These are phyloP conservation scores for Exophiala mesophila DNA, from an alignment of 2,329 filamentous ascomycete genomes.

Conservation along the genomic window DNA sequence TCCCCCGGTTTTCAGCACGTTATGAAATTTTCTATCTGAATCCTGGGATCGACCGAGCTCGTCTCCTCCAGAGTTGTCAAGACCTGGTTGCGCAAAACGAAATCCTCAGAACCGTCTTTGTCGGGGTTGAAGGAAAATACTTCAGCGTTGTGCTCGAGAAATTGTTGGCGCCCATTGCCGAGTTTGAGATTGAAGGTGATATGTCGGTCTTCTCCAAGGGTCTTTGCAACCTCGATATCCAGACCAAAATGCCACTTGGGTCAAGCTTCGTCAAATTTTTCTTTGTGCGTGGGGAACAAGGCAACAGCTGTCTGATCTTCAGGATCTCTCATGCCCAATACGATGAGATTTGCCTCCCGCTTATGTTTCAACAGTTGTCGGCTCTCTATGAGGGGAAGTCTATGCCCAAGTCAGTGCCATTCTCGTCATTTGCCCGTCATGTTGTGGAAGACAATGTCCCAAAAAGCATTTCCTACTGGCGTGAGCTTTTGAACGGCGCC, in stretches of 20 bases:
- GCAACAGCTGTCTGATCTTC: conserved; percentile 43
- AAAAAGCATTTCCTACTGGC: conserved; percentile 57
- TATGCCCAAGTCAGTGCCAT: conserved; percentile 39
- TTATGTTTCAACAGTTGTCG: conserved; percentile 58
- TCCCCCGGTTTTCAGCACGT: conserved; percentile 57
- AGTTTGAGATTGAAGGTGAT: conserved; percentile 50
- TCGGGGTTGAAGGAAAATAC: conserved; percentile 47
- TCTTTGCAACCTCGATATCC: conserved; percentile 52
- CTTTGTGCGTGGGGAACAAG: conserved; percentile 42
- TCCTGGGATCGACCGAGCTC: conserved; percentile 43
- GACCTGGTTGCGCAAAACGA: conserved; percentile 57
- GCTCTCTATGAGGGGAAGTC: conserved; percentile 44
- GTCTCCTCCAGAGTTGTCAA: conserved; percentile 41
- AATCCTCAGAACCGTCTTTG: conserved; percentile 62
- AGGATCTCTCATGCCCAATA: conserved; percentile 65
- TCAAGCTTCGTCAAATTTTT: conserved; percentile 59
- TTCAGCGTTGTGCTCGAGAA: conserved; percentile 56
- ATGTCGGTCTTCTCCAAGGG: conserved; percentile 49
- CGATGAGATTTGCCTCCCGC: conserved; percentile 61
- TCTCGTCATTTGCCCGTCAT: conserved; percentile 43
- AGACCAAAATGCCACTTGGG: conserved; percentile 53
- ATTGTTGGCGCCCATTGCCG: conserved; percentile 49
- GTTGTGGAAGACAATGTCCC: conserved; percentile 31
- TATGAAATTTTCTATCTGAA: conserved; percentile 63
- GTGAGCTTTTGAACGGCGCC: conserved; percentile 52